A percentile compares a stretch with the other conserved stretches of the same genome.
These are phyloP conservation scores for Apiospora aurea DNA, from an alignment of 2,329 filamentous ascomycete species.

Conservation along the genomic window DNA sequence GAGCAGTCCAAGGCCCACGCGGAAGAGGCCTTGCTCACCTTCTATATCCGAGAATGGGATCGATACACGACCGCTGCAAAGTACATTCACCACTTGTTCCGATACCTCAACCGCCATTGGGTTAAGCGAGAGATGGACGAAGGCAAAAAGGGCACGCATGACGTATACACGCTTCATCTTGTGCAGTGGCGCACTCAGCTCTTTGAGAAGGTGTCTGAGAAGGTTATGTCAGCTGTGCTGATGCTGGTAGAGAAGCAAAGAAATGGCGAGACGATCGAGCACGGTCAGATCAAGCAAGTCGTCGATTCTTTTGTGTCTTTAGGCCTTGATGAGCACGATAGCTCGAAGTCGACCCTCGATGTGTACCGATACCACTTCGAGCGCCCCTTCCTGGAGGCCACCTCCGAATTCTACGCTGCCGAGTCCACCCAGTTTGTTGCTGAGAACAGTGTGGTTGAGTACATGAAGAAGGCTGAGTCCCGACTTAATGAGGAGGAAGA, in stretches of 20 bases:
- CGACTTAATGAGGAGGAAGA: constrained; percentile 93
- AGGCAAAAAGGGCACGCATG: constrained; percentile 97
- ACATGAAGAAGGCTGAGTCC: constrained; percentile 98
- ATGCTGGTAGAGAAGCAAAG: constrained; percentile 97
- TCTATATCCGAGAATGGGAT: constrained; percentile 97
- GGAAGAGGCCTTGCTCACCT: constrained; percentile 88
- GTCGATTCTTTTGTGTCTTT: constrained; percentile 97
- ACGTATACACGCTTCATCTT: constrained; percentile 95
- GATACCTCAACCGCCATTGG: constrained; percentile 97
- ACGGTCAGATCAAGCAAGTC: constrained; percentile 94
- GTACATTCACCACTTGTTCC: constrained; percentile 96
- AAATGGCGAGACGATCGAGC: constrained; percentile 97
- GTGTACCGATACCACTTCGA: constrained; percentile 95
- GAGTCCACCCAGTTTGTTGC: constrained; percentile 95
- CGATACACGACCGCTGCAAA: constrained; percentile 95
- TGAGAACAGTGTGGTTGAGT: constrained; percentile 97
- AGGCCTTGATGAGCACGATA: constrained; percentile 91
- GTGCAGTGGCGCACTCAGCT: constrained; percentile 95
- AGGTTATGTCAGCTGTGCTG: constrained; percentile 94
- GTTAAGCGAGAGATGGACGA: constrained; percentile 99
- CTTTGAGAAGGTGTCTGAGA: constrained; percentile 81
- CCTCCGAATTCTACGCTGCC: constrained; percentile 83
- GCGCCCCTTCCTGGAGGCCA: constrained; percentile 86
- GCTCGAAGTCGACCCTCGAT: constrained; percentile 91
- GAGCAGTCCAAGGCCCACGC: constrained; percentile 78